phyloP scores from a whole-genome alignment of 331 rosid genomes.

The Malus hybrid region DNA sequence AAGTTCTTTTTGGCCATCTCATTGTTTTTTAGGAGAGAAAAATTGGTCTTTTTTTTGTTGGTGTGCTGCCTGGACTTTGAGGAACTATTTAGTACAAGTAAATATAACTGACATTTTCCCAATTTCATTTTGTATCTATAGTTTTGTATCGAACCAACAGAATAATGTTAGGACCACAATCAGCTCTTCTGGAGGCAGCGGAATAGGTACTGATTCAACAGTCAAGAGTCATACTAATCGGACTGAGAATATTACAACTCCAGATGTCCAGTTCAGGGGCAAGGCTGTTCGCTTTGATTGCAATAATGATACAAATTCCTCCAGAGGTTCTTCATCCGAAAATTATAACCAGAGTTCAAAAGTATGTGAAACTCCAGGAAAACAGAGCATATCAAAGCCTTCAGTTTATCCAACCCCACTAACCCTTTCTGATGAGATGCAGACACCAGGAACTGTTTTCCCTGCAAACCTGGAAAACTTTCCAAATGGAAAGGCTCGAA shows the following conservation, averaged over 20 bases:
- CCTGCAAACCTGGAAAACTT: slow-evolving; percentile 51
- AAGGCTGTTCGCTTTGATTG: slow-evolving; percentile 80
- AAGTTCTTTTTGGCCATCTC: not conserved
- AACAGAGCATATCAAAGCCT: slow-evolving; percentile 39
- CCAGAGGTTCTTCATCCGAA: slow-evolving; percentile 46
- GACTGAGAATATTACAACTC: slow-evolving; percentile 27
- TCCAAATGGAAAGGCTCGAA: slow-evolving; percentile 43
- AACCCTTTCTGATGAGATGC: slow-evolving; percentile 78
- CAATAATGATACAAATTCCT: slow-evolving; percentile 33
- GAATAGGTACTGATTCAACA: slow-evolving; percentile 19
- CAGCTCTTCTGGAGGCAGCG: slow-evolving; percentile 38
- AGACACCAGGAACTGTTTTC: slow-evolving; percentile 91
- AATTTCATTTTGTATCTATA: slow-evolving; percentile 17
- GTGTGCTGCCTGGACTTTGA: not conserved
- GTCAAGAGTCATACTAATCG: slow-evolving; percentile 4
- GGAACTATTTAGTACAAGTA: not conserved
- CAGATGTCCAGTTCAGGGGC: slow-evolving; percentile 33
- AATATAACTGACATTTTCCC: not conserved
- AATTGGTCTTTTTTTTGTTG: not conserved
- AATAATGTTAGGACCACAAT: slow-evolving; percentile 23
- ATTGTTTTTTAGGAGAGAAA: not conserved
- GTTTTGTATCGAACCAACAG: slow-evolving; percentile 44
- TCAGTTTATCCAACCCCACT: slow-evolving; percentile 76
- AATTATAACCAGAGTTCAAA: slow-evolving; percentile 25
- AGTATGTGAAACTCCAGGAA: slow-evolving; percentile 31